A percentile compares a stretch with the other conserved stretches of the same genome.
Evolutionary conservation across 331 rosid genomes (phyloP).

Genomic region (Acacia concinna): DNA sequence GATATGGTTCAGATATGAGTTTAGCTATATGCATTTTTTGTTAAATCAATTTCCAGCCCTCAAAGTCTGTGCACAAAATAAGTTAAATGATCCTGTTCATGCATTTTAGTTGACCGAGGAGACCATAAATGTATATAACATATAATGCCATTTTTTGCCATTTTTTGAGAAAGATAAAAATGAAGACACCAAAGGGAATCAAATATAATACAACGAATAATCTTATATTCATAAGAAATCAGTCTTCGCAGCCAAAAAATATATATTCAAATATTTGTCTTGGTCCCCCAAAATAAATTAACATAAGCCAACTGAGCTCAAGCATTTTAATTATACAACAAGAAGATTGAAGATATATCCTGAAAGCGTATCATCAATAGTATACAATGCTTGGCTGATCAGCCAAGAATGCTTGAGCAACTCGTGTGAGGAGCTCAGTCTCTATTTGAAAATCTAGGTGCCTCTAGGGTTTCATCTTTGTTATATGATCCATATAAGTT

Average conservation of each 20-base stretch:
- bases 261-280: background rate
- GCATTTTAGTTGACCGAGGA: background rate
- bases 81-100: background rate
- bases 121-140: background rate
- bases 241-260: background rate
- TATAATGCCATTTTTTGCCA: background rate
- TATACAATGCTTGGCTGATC: conserved; percentile 17
- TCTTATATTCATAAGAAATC: background rate
- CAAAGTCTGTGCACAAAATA: background rate
- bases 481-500: conserved; percentile 19
- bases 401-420: conserved; percentile 18
- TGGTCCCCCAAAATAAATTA: background rate
- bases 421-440: background rate
- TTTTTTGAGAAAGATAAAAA: background rate
- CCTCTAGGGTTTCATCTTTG: background rate
- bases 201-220: background rate
- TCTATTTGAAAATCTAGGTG: conserved; percentile 25
- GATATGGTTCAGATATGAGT: background rate
- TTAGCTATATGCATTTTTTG: background rate
- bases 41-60: background rate
- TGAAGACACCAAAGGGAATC: background rate
- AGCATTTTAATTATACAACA: conserved; percentile 8
- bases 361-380: conserved; percentile 8
- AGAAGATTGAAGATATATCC: conserved; percentile 10
- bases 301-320: background rate